phyloP scores from a whole-genome alignment of 768 basidiomycete species.

The Naganishia friedmannii region DNA sequence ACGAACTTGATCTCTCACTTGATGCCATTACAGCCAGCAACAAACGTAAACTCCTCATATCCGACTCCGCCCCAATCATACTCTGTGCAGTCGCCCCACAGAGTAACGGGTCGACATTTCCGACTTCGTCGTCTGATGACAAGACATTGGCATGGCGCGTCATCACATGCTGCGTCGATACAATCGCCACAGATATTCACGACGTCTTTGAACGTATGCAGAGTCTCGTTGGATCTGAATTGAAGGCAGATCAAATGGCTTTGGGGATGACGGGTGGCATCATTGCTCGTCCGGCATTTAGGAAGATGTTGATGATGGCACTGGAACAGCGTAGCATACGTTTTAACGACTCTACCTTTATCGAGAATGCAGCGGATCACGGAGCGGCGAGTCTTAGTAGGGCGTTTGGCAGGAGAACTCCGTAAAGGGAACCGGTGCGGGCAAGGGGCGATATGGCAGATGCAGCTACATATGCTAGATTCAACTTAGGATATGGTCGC shows the following conservation, averaged over 20 bases:
- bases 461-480: no score
- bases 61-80: constrained; percentile 32
- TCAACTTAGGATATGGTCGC: no score
- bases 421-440: no score
- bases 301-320: constrained; percentile 30
- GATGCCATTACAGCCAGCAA: constrained; percentile 37
- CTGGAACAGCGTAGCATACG: constrained; percentile 30
- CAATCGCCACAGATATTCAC: constrained; percentile 28
- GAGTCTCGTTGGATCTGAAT: neutral
- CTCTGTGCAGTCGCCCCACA: neutral
- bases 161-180: constrained; percentile 27
- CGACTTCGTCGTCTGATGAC: neutral
- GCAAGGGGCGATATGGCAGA: no score
- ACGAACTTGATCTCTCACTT: constrained; percentile 37
- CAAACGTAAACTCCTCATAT: constrained; percentile 39
- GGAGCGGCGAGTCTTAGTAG: neutral
- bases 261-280: constrained; percentile 40
- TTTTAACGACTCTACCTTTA: constrained; percentile 26
- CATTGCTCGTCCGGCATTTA: constrained; percentile 33
- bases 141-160: constrained; percentile 29
- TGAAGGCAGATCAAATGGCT: constrained; percentile 29
- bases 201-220: constrained; percentile 20
- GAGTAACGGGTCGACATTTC: neutral
- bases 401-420: neutral
- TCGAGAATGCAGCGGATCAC: constrained; percentile 14